These are phyloP conservation scores for Tricholoma terreum DNA, from an alignment of 768 basidiomycete genomes.

Conservation along the genomic window DNA sequence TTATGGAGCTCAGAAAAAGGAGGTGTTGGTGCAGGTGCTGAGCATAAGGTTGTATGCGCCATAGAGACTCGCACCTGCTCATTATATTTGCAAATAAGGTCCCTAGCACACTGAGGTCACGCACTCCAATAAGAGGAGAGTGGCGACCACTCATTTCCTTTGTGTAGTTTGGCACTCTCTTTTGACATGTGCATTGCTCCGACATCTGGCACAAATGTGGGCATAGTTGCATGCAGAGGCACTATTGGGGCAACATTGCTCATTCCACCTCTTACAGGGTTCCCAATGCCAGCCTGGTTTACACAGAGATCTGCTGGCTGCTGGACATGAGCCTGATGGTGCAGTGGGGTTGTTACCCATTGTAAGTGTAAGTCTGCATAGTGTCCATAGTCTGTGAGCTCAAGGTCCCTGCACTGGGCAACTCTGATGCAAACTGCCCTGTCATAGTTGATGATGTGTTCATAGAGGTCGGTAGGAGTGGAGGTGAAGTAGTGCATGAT, in stretches of 20 bases:
- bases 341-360: conserved; percentile 8
- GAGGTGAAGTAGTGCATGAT: conserved; percentile 13
- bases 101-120: background rate
- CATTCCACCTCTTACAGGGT: conserved; percentile 14
- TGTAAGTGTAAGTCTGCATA: conserved; percentile 14
- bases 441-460: conserved; percentile 27
- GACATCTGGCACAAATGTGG: conserved; percentile 17
- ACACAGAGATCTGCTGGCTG: background rate
- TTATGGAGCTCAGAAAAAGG: background rate
- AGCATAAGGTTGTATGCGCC: background rate
- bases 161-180: background rate
- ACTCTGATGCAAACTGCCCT: conserved; percentile 10
- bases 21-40: background rate
- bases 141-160: background rate
- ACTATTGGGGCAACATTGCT: conserved; percentile 11
- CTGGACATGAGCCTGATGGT: background rate
- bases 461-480: conserved; percentile 1
- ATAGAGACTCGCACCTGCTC: background rate
- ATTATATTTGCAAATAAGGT: background rate
- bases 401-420: conserved; percentile 5
- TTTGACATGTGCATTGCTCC: conserved; percentile 1
- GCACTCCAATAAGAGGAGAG: background rate
- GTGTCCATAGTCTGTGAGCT: conserved; percentile 8
- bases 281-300: background rate
- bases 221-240: conserved; percentile 10